Evolutionary conservation across 805 yeast genomes (phyloP).

Genomic region (Aciculoconidium aculeatum): DNA sequence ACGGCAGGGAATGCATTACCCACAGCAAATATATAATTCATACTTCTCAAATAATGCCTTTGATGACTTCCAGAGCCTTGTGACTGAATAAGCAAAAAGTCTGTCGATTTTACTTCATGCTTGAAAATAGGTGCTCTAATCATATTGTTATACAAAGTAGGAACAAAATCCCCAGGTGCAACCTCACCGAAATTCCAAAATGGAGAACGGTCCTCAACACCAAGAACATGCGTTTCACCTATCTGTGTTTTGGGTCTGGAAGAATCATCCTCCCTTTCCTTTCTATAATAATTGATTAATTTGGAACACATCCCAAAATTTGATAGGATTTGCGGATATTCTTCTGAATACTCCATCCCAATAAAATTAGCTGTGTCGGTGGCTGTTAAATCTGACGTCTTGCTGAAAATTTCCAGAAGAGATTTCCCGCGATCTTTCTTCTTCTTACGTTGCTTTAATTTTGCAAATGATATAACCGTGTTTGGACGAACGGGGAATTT

Average conservation of each 20-base stretch:
- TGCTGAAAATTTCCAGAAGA: slow-evolving; percentile 63
- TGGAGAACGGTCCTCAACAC: slow-evolving; percentile 94
- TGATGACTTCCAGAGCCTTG: slow-evolving; percentile 75
- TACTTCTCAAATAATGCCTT: slow-evolving; percentile 59
- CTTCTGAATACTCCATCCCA: slow-evolving; percentile 86
- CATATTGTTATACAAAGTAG: slow-evolving; percentile 89
- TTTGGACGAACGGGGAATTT: slow-evolving; percentile 73
- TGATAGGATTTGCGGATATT: slow-evolving; percentile 73
- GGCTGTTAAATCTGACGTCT: slow-evolving; percentile 68
- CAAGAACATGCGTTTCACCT: slow-evolving; percentile 94
- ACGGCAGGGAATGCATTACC: slow-evolving; percentile 93
- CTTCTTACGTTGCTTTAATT: slow-evolving; percentile 70
- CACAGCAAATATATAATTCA: slow-evolving; percentile 74
- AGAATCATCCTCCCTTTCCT: slow-evolving; percentile 71
- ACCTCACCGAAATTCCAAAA: slow-evolving; percentile 99
- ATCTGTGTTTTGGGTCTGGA: slow-evolving; percentile 80
- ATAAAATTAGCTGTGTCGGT: slow-evolving; percentile 79
- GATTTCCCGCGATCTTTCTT: slow-evolving; percentile 87
- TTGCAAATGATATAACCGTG: slow-evolving; percentile 67
- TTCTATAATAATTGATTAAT: slow-evolving; percentile 86
- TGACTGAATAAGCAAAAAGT: slow-evolving; percentile 73
- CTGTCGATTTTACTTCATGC: slow-evolving; percentile 75
- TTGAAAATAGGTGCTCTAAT: slow-evolving; percentile 87
- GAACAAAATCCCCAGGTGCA: slow-evolving; percentile 89
- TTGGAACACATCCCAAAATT: slow-evolving; percentile 96